phyloP scores from a whole-genome alignment of 225 moss, liverwort and hornwort species.

The Physcomitrium patens region DNA sequence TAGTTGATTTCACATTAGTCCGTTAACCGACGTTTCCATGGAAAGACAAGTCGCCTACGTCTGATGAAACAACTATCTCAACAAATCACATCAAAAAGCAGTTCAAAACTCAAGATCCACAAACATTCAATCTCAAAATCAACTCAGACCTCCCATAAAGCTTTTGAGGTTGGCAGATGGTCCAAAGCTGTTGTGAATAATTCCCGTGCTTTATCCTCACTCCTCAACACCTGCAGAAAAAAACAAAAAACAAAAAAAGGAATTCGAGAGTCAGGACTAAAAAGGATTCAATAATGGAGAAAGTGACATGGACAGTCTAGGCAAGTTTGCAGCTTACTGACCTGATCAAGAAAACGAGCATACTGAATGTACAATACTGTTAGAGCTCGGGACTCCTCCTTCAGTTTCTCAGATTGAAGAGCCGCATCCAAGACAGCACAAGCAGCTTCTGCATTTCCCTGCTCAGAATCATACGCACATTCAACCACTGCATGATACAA shows the following conservation, averaged over 20 bases:
- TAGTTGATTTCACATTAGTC: conserved; percentile 13
- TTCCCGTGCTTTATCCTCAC: conserved; percentile 74
- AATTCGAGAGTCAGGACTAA: conserved; percentile 8
- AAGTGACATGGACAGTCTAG: neutral
- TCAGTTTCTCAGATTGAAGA: conserved; percentile 78
- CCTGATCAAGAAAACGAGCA: conserved; percentile 94
- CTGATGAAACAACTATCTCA: conserved; percentile 15
- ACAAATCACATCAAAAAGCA: neutral
- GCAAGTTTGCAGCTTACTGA: conserved; percentile 26
- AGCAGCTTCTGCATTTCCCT: conserved; percentile 83
- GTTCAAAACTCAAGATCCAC: neutral
- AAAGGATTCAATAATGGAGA: neutral
- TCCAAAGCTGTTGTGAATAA: conserved; percentile 72
- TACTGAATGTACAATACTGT: conserved; percentile 83
- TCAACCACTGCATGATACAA: conserved; percentile 14
- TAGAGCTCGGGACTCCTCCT: conserved; percentile 81
- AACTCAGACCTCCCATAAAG: conserved; percentile 82
- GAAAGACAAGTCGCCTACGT: neutral
- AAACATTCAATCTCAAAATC: neutral
- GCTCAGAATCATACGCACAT: conserved; percentile 18
- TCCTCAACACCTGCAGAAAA: conserved; percentile 65
- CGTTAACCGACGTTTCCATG: conserved; percentile 10
- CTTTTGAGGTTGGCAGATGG: conserved; percentile 80
- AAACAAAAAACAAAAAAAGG: conserved; percentile 15
- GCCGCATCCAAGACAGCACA: conserved; percentile 70